Percentiles rank a stretch among this genome's conserved stretches.
Evolutionary conservation across 2,329 filamentous ascomycete species (phyloP).

Genomic region (Zymoseptoria ardabiliae): DNA sequence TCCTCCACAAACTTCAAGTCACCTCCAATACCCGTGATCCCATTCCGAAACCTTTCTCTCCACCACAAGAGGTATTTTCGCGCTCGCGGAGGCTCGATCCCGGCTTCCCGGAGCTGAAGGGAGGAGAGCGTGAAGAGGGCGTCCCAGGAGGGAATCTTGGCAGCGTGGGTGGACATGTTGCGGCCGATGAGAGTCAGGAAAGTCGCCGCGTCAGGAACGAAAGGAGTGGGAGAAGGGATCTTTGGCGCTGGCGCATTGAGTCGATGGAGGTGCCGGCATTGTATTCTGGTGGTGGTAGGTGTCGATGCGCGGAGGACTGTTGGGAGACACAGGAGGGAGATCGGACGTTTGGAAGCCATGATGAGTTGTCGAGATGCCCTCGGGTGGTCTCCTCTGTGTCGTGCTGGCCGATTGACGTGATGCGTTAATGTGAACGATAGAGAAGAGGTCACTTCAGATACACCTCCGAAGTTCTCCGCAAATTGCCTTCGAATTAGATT

Average conservation of each 20-base stretch:
- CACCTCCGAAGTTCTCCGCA: conserved; percentile 1
- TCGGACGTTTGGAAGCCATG: conserved; percentile 26
- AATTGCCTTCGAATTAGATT: not conserved
- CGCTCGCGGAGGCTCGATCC: conserved; percentile 76
- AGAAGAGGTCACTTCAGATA: not conserved
- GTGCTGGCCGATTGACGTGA: not conserved
- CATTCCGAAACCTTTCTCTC: conserved; percentile 75
- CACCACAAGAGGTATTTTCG: conserved; percentile 80
- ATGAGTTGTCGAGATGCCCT: not conserved
- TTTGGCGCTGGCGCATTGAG: conserved; percentile 9
- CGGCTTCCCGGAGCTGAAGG: conserved; percentile 69
- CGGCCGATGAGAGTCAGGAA: conserved; percentile 91
- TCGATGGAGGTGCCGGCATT: conserved; percentile 13
- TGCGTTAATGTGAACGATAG: not conserved
- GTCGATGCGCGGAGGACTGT: conserved; percentile 10
- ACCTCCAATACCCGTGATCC: conserved; percentile 72
- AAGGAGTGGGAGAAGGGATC: conserved; percentile 69
- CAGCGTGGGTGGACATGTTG: conserved; percentile 68
- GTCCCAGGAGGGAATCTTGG: conserved; percentile 87
- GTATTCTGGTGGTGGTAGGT: not conserved
- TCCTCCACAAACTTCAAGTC: conserved; percentile 68
- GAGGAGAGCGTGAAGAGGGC: conserved; percentile 78
- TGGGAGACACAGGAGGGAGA: conserved; percentile 20
- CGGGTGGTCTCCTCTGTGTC: not conserved
- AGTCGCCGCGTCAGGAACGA: conserved; percentile 75